Evolutionary conservation across 768 basidiomycete species (phyloP), one percentile per base, ranked within the genome.

Genomic region (Pleurotus tuoliensis): DNA sequence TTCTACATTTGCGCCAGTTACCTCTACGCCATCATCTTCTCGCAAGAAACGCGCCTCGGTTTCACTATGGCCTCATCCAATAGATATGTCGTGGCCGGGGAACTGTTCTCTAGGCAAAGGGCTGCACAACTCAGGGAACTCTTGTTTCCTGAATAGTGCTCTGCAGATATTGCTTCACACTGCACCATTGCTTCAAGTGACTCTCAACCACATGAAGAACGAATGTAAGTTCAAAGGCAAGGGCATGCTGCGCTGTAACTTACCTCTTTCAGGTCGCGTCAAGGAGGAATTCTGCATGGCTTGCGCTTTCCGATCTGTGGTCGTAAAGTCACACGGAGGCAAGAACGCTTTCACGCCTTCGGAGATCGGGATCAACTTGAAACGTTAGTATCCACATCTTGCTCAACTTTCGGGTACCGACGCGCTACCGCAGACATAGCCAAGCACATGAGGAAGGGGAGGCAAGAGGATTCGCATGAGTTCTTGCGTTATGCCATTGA

Each of bases 401-500:
- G 22, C 16, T 55, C 8, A 22, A 30, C 51, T n/a, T 38, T 20
- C 38, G 24, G 9, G 22, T 53, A 39, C 39, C 51, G 20, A 53
- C 39, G 51, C 58, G 16, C 57, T 63, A 39, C 24, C 16, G 43
- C 63, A 98, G 94, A 77, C 6, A 94, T 98, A 58, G 94, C 94
- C 13, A 94, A 94, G 68, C 87, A 92, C 64, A 86, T 98, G 84
- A 84, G 87, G 41, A 82, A 75, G 71, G 94, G 92, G n/a, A 76
- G 93, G 62, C 97, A 99, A 69, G 97, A 99, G 67, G 97, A 99
- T 68, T 87, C 97, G 7, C 97, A 99, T 67, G 97, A 99, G 71
- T 98, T 98, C 66, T 84, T 99, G 48, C 87, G 97, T 30, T 97
- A 95, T 70, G 86, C 88, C 16, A 86, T 98, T 27, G 97, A 99